Conservation (phyloP, 2,329 filamentous ascomycete species). For the Diaporthe sp. region DNA sequence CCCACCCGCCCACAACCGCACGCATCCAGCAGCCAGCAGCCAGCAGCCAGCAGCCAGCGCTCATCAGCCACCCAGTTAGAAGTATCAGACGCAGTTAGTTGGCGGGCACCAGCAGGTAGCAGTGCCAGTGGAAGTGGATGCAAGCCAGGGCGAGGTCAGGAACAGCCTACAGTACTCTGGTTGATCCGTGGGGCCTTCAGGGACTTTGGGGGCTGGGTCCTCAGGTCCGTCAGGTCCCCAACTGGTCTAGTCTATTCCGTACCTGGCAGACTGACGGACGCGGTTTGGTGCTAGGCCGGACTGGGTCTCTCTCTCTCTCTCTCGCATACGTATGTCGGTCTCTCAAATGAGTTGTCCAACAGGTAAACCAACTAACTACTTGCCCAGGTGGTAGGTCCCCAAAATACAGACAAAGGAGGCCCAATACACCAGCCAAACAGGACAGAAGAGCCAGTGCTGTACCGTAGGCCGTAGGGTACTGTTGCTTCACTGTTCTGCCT, state of each 20-base stretch:
- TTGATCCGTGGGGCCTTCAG: neutral
- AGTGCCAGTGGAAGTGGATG: neutral
- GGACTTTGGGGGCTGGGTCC: neutral
- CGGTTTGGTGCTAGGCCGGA: constrained; percentile 10
- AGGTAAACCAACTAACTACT: too few relatives aligned
- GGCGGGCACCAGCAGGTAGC: neutral
- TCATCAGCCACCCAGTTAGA: neutral
- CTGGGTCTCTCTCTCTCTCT: neutral
- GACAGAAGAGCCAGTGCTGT: neutral
- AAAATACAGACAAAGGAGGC: neutral
- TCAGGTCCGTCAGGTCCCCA: neutral
- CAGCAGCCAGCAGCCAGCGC: neutral
- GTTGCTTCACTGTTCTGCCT: too few relatives aligned
- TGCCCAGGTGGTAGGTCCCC: too few relatives aligned
- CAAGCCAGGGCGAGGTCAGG: neutral
- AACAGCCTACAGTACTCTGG: neutral
- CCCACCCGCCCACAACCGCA: constrained; percentile 6
- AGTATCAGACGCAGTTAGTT: neutral
- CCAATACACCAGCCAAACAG: neutral
- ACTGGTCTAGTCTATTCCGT: neutral
- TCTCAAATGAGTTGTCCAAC: too few relatives aligned
- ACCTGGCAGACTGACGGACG: neutral
- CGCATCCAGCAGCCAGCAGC: constrained; percentile 14
- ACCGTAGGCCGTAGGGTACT: neutral
- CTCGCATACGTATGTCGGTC: neutral